Evolutionary conservation across 75 land plant genomes (phyloP).

Genomic region (Gnetum montanum): DNA sequence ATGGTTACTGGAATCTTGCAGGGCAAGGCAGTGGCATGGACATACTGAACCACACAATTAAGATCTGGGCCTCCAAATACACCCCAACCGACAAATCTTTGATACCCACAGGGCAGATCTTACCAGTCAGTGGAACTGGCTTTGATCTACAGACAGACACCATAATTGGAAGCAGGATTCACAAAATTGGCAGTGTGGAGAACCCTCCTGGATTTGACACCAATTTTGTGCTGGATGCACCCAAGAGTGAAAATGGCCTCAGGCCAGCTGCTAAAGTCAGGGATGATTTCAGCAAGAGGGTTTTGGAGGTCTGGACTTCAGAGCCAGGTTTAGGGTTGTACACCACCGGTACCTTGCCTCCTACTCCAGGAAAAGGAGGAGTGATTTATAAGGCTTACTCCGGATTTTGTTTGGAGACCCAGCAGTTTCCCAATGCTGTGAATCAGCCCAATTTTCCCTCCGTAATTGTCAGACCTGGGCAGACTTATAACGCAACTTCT

Average conservation of each 20-base stretch:
- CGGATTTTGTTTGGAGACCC: constrained; percentile 68
- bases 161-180: constrained; percentile 31
- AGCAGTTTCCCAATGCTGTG: constrained; percentile 62
- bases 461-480: constrained; percentile 49
- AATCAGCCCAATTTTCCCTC: constrained; percentile 73
- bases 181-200: constrained; percentile 5
- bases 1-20: constrained; percentile 76
- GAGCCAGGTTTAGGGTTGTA: constrained; percentile 66
- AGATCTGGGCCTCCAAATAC: constrained; percentile 32
- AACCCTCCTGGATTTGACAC: constrained; percentile 40
- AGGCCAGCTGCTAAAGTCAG: constrained; percentile 33
- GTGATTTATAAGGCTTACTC: constrained; percentile 22
- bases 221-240: constrained; percentile 48
- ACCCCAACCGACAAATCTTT: constrained; percentile 42
- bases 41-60: constrained; percentile 38
- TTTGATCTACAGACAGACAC: constrained; percentile 38
- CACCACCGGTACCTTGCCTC: constrained; percentile 26
- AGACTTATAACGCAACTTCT: constrained; percentile 35
- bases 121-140: constrained; percentile 48
- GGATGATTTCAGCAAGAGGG: constrained; percentile 30
- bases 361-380: constrained; percentile 47
- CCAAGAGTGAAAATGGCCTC: constrained; percentile 7
- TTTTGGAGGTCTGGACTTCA: constrained; percentile 46
- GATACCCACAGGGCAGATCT: constrained; percentile 60
- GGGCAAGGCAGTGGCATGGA: constrained; percentile 46